A percentile compares a stretch with the other conserved stretches of the same genome.
These are phyloP conservation scores for Drechslerella stenobrocha DNA, from an alignment of 2,329 filamentous ascomycete genomes.

Conservation along the genomic window DNA sequence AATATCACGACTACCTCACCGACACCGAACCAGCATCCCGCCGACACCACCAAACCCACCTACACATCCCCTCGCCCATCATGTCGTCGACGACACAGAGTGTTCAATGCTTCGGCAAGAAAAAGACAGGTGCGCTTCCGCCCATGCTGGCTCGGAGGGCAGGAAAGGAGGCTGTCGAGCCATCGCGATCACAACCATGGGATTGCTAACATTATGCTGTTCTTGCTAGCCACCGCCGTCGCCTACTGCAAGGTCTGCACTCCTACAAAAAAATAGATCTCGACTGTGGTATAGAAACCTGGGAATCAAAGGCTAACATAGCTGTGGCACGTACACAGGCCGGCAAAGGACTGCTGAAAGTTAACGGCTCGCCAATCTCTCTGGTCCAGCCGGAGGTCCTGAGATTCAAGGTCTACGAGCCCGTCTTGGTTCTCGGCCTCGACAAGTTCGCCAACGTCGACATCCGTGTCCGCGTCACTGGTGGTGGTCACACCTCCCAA, in stretches of 20 bases:
- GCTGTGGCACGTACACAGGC: constrained; percentile 64
- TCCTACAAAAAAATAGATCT: constrained; percentile 48
- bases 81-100: constrained; percentile 68
- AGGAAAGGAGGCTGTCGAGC: too few species aligned
- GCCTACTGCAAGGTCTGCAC: constrained; percentile 83
- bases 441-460: constrained; percentile 98
- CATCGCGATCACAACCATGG: constrained; percentile 40
- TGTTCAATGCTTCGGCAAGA: constrained; percentile 99
- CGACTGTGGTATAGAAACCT: too few species aligned
- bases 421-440: constrained; percentile 90
- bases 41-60: constrained; percentile 29
- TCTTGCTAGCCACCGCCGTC: constrained; percentile 71
- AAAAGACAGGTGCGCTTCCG: constrained; percentile 68
- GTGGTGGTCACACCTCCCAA: constrained; percentile 97
- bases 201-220: constrained; percentile 54
- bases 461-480: constrained; percentile 93
- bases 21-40: constrained; percentile 19
- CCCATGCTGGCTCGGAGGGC: constrained; percentile 26
- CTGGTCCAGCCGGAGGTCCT: constrained; percentile 96
- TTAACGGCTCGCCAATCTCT: constrained; percentile 93
- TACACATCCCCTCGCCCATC: constrained; percentile 63
- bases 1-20: constrained; percentile 32
- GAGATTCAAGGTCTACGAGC: constrained; percentile 99
- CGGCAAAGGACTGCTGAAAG: constrained; percentile 91
- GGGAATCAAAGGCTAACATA: too few species aligned